Conservation (phyloP, 805 yeast species). For the Tetrapisispora nanseiensis region DNA sequence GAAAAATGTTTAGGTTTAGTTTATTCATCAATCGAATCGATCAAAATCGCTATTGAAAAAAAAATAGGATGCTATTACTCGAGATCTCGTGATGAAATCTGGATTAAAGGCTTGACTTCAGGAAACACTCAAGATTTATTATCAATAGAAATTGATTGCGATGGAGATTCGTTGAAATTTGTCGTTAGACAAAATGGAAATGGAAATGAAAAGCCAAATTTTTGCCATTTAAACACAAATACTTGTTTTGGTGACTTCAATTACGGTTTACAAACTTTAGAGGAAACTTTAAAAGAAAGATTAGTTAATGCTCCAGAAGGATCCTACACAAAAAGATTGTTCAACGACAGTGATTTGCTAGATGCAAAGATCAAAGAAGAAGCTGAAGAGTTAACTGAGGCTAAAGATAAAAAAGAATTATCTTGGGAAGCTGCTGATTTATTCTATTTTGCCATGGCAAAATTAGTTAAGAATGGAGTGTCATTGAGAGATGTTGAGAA, state of each 20-base stretch:
- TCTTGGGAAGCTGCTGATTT: constrained; percentile 98
- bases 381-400: constrained; percentile 91
- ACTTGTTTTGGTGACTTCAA: constrained; percentile 70
- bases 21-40: constrained; percentile 77
- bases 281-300: constrained; percentile 55
- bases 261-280: constrained; percentile 55
- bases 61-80: constrained; percentile 90
- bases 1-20: constrained; percentile 81
- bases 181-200: constrained; percentile 57
- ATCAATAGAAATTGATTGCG: constrained; percentile 72
- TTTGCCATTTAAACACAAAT: constrained; percentile 75
- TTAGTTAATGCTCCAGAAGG: constrained; percentile 66
- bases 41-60: constrained; percentile 70
- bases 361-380: constrained; percentile 89
- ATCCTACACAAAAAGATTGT: constrained; percentile 86
- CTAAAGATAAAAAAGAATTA: constrained; percentile 53
- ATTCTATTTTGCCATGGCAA: constrained; percentile 63
- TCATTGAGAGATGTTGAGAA: constrained; percentile 69
- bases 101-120: constrained; percentile 95
- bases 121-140: constrained; percentile 84
- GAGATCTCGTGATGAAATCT: constrained; percentile 74
- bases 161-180: constrained; percentile 81
- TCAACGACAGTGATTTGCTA: constrained; percentile 64
- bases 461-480: constrained; percentile 71
- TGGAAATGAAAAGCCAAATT: constrained; percentile 56